Percentiles rank a stretch among this genome's conserved stretches.
phyloP scores from a whole-genome alignment of 2,329 filamentous ascomycete species.

The Didymellaceae sp. region DNA sequence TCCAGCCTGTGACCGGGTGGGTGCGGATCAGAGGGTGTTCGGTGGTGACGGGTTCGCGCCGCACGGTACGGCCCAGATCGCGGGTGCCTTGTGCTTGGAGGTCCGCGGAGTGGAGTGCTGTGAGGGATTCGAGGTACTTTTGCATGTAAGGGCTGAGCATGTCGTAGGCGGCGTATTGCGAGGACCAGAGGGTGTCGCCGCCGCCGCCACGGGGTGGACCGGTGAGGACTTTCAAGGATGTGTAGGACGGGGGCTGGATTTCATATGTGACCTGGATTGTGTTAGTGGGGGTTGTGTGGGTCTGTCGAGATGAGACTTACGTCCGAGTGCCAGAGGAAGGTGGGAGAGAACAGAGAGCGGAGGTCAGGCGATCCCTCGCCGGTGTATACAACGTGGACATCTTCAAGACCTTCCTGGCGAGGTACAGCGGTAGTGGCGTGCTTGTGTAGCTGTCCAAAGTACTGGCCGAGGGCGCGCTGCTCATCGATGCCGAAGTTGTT shows the following conservation, averaged over 20 bases:
- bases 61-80: slow-evolving; percentile 59
- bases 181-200: slow-evolving; percentile 65
- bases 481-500: slow-evolving; percentile 61
- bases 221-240: slow-evolving; percentile 60
- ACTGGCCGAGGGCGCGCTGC: slow-evolving; percentile 59
- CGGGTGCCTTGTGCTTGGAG: slow-evolving; percentile 60
- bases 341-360: slow-evolving; percentile 60
- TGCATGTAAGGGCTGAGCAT: slow-evolving; percentile 61
- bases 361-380: slow-evolving; percentile 62
- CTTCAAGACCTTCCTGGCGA: slow-evolving; percentile 57
- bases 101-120: slow-evolving; percentile 62
- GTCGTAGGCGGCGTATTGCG: slow-evolving; percentile 65
- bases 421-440: slow-evolving; percentile 63
- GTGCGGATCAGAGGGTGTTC: slow-evolving; percentile 65
- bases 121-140: slow-evolving; percentile 64
- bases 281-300: slow-evolving; percentile 16
- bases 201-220: slow-evolving; percentile 63
- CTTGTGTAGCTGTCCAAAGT: slow-evolving; percentile 62
- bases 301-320: slow-evolving; percentile 45
- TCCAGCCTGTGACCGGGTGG: slow-evolving; percentile 68
- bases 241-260: slow-evolving; percentile 64
- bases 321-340: slow-evolving; percentile 63
- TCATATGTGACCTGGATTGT: slow-evolving; percentile 60
- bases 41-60: slow-evolving; percentile 60
- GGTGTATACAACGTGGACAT: slow-evolving; percentile 64